phyloP scores from a whole-genome alignment of 208 protist genomes.

The Leishmania lainsoni region DNA sequence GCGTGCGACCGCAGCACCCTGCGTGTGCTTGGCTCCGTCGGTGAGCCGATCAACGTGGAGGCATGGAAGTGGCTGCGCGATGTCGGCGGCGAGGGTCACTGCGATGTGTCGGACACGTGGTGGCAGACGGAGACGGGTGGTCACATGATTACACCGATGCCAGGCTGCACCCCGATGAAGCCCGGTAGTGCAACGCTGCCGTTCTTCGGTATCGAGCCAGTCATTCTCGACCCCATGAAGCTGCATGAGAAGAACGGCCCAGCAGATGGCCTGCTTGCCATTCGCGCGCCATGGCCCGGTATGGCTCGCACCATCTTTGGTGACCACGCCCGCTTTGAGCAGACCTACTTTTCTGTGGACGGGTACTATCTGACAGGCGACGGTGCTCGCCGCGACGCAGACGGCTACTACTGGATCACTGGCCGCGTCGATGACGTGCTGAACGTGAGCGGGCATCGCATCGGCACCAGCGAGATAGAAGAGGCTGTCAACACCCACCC shows the following conservation, averaged over 20 bases:
- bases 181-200: constrained; percentile 94
- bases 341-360: constrained; percentile 91
- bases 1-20: constrained; percentile 83
- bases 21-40: constrained; percentile 95
- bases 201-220: constrained; percentile 97
- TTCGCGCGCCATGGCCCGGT: constrained; percentile 93
- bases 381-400: constrained; percentile 91
- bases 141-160: constrained; percentile 96
- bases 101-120: constrained; percentile 96
- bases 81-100: constrained; percentile 91
- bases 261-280: constrained; percentile 86
- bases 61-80: constrained; percentile 95
- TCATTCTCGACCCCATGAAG: constrained; percentile 80
- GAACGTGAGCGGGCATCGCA: constrained; percentile 96
- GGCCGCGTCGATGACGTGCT: constrained; percentile 98
- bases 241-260: constrained; percentile 56
- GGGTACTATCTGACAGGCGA: constrained; percentile 98
- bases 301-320: constrained; percentile 91
- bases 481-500: constrained; percentile 92
- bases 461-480: constrained; percentile 97
- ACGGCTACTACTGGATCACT: constrained; percentile 98
- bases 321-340: constrained; percentile 90
- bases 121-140: constrained; percentile 99
- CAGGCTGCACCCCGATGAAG: constrained; percentile 94
- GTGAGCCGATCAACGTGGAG: constrained; percentile 96